Percentiles rank a stretch among this genome's conserved stretches.
Conservation (phyloP, 164 flowering plant genomes). For the Houttuynia cordata region DNA sequence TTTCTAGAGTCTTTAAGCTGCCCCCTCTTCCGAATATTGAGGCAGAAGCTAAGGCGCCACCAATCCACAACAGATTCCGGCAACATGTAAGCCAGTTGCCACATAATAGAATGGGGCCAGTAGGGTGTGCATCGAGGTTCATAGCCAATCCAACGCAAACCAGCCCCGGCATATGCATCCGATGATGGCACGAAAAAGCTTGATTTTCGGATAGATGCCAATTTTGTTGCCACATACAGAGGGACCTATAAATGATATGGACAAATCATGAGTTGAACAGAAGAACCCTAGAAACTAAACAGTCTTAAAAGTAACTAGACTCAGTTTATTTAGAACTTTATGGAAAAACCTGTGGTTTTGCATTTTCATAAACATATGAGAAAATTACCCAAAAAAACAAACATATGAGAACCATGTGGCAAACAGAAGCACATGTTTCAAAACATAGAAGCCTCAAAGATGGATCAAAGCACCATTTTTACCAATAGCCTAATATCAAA, state of each 20-base stretch:
- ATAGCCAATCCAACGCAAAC: slow-evolving; percentile 70
- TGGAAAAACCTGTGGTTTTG: background rate
- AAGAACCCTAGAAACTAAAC: background rate
- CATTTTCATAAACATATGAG: background rate
- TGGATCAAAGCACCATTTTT: too few relatives aligned
- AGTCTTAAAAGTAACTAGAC: background rate
- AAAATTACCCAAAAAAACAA: too few relatives aligned
- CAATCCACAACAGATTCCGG: slow-evolving; percentile 54
- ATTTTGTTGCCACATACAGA: slow-evolving; percentile 83
- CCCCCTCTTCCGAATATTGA: slow-evolving; percentile 58
- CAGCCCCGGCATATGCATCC: slow-evolving; percentile 74
- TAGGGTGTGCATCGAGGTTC: slow-evolving; percentile 93
- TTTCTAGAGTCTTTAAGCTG: slow-evolving; percentile 45
- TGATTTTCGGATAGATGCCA: slow-evolving; percentile 75
- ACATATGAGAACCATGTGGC: too few relatives aligned
- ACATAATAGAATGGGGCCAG: slow-evolving; percentile 81
- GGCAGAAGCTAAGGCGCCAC: slow-evolving; percentile 54
- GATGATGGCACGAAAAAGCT: slow-evolving; percentile 84
- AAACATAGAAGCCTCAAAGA: too few relatives aligned
- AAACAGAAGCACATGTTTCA: too few relatives aligned
- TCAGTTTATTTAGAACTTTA: too few relatives aligned
- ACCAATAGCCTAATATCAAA: too few relatives aligned
- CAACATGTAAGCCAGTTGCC: slow-evolving; percentile 32
- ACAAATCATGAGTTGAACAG: background rate
- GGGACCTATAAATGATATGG: slow-evolving; percentile 47